Evolutionary conservation across 805 yeast species (phyloP), one percentile per base, ranked within the genome.

Genomic region (Tetrapisispora namnaoensis): DNA sequence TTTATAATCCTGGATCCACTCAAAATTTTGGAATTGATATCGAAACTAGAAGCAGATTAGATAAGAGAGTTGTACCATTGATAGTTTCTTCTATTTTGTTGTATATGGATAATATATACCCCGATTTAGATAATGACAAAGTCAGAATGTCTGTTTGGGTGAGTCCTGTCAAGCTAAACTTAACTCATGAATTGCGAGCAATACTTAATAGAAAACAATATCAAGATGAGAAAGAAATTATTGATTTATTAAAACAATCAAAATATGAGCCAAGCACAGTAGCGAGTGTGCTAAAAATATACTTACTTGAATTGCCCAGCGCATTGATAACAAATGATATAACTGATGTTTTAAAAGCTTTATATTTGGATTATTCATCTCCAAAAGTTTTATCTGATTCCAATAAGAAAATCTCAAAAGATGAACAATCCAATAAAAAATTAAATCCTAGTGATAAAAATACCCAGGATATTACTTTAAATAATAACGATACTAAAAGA

Each of bases 21-120:
- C 91, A 85, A 62, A 81, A 82, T 9, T 87, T 87, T 68, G 96
- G 96, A 13, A 83, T 85, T 43, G 90, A 82, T 53, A 66, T 87
- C 44, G 84, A 80, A 49, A 76, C 82, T 22, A 76, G 86, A 47
- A 78, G 89, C 46, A 73, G 90, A 40, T 72, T 80, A 46, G 95
- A 86, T 58, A 74, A 78, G 52, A 82, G 79, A 54, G 78, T 78
- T 3, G 93, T 87, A 13, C 95, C 95, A 1, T 53, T 76, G 9
- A 63, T 87, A 13, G 72, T 86, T 0, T 79, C 85, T 30, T 70
- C 82, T 1, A 75, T 82, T 37, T 68, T 87, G 44, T 75, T 78
- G 17, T 77, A 78, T 57, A 74, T 87, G 75, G 95, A 88, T 64
- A 67, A 69, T 18, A 69, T 76, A 2, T 87, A 86, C 58, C 93